These are phyloP conservation scores for Fonsecaea pedrosoi DNA, from an alignment of 2,329 filamentous ascomycete species.

Conservation along the genomic window DNA sequence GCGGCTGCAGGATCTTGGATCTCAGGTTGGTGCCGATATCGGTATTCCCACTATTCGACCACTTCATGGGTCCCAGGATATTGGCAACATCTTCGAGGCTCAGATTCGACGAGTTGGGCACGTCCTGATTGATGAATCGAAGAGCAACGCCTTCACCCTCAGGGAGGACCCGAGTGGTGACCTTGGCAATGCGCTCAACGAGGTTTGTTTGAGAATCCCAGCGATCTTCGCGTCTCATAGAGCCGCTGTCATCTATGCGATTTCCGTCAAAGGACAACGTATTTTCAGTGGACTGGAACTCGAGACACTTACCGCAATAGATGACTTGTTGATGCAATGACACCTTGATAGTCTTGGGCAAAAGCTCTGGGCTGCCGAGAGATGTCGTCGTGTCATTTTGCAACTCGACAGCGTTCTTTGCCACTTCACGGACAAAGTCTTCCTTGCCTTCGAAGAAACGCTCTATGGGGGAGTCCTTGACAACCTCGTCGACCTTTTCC, in stretches of 20 bases:
- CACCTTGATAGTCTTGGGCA: slow-evolving; percentile 3
- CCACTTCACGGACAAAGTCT: neutral
- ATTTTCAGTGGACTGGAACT: too few species aligned
- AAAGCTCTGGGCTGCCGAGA: neutral
- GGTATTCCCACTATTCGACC: neutral
- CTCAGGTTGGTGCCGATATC: neutral
- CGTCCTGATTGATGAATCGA: slow-evolving; percentile 1
- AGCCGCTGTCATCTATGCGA: neutral
- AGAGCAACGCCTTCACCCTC: slow-evolving; percentile 3
- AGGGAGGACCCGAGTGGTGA: neutral
- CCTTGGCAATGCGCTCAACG: neutral
- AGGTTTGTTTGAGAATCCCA: slow-evolving; percentile 2
- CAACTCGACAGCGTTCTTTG: slow-evolving; percentile 2
- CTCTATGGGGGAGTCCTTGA: too few species aligned
- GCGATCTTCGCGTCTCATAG: neutral
- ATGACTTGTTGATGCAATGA: neutral
- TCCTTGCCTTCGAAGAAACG: slow-evolving; percentile 5
- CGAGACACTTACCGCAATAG: neutral
- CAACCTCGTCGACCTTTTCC: too few species aligned
- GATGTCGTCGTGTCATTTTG: neutral
- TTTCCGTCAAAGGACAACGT: neutral
- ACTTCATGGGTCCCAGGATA: neutral
- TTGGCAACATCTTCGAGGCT: neutral
- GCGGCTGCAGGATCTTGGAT: neutral
- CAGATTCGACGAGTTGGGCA: neutral